Conservation (phyloP, 1,284 basidiomycete genomes). For the Boletus albobrunnescens region DNA sequence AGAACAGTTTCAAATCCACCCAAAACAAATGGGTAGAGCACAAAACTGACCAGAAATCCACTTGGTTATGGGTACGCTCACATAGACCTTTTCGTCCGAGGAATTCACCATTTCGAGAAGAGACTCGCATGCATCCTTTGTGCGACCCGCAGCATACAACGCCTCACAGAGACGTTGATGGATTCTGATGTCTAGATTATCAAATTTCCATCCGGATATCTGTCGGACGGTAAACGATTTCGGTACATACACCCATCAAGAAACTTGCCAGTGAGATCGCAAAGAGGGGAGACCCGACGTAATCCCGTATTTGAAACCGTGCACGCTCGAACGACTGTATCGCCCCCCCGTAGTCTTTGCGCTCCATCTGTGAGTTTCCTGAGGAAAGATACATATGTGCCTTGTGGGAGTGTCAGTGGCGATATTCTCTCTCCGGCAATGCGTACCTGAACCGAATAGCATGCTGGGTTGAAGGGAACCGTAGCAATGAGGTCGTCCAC, state of each 20-base stretch:
- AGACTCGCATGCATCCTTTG: background rate
- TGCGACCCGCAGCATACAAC: background rate
- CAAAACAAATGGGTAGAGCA: background rate
- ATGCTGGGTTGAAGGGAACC: background rate
- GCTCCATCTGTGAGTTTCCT: background rate
- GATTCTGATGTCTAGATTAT: background rate
- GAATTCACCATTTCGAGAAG: background rate
- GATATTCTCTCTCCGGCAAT: background rate
- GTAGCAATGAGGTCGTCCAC: background rate
- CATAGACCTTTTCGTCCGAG: background rate
- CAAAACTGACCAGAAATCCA: background rate
- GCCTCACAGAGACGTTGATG: background rate
- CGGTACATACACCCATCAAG: no score
- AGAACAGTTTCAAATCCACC: background rate
- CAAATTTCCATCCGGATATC: constrained; percentile 3
- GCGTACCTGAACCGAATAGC: background rate
- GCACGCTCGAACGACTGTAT: background rate
- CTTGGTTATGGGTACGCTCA: background rate
- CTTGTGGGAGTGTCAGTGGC: background rate
- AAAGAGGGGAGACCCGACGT: background rate
- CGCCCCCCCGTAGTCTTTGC: background rate
- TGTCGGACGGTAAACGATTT: background rate
- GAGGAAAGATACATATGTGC: background rate
- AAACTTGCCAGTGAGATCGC: background rate
- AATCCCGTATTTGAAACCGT: no score